Evolutionary conservation across 176 grass and related monocot genomes (phyloP).

Genomic region (Aegilops longissima): DNA sequence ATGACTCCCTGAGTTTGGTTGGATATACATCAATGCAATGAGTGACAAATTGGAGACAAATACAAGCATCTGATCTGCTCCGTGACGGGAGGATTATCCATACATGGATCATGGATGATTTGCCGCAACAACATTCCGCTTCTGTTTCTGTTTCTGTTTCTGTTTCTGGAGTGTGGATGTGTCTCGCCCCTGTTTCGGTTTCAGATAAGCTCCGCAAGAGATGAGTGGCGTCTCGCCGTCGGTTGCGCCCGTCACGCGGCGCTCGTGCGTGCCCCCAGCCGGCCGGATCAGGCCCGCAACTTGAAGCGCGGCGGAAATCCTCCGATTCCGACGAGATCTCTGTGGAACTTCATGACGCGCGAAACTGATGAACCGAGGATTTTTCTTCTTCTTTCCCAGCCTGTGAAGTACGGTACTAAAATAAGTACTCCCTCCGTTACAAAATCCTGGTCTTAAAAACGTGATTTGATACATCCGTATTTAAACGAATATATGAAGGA

Average conservation of each 20-base stretch:
- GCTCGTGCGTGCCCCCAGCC: neutral
- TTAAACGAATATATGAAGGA: no score
- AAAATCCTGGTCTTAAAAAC: no score
- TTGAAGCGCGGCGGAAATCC: neutral
- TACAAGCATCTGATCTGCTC: neutral
- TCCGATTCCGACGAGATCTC: neutral
- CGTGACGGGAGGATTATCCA: neutral
- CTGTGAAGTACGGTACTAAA: no score
- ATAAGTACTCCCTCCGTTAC: no score
- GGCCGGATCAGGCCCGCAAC: neutral
- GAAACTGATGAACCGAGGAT: neutral
- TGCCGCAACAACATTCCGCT: no score
- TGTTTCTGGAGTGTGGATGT: neutral
- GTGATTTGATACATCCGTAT: no score
- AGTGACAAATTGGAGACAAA: constrained; percentile 13
- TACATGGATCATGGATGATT: constrained; percentile 2
- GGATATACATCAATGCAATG: neutral
- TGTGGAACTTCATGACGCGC: neutral
- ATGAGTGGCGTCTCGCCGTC: neutral
- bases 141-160: no score
- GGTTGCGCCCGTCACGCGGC: constrained; percentile 21
- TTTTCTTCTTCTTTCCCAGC: no score
- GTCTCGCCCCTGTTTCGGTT: neutral
- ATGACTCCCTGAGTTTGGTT: neutral
- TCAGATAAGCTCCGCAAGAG: constrained; percentile 5